A percentile compares a stretch with the other conserved stretches of the same genome.
phyloP scores from a whole-genome alignment of 257 asterid genomes.

The Avicennia marina region DNA sequence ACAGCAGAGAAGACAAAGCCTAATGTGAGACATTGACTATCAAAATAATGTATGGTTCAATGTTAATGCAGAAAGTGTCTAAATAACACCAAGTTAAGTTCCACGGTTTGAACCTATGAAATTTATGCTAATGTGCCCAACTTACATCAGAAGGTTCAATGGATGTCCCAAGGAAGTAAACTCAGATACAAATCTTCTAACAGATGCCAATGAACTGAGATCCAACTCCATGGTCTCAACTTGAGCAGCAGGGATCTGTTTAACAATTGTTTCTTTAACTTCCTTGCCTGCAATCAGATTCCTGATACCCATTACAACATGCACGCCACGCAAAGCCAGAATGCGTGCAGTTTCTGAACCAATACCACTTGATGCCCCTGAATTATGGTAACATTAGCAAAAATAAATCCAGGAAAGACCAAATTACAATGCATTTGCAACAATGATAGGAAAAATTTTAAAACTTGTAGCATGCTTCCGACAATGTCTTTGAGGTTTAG shows the following conservation, averaged over 20 bases:
- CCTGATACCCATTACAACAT: slow-evolving; percentile 73
- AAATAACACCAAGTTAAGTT: not conserved
- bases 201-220: slow-evolving; percentile 71
- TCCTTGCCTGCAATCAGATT: slow-evolving; percentile 51
- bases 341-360: slow-evolving; percentile 88
- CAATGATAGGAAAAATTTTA: not conserved
- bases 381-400: slow-evolving; percentile 4
- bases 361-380: slow-evolving; percentile 93
- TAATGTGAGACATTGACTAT: not conserved
- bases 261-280: slow-evolving; percentile 46
- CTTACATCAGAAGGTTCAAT: slow-evolving; percentile 77
- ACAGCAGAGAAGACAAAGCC: slow-evolving; percentile 12
- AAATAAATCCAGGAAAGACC: not conserved
- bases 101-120: not conserved
- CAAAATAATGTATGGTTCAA: not conserved
- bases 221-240: slow-evolving; percentile 83
- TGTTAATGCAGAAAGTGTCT: too few relatives aligned
- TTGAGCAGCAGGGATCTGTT: slow-evolving; percentile 60
- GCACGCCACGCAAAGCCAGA: slow-evolving; percentile 77
- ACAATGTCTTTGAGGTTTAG: too few relatives aligned
- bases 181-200: slow-evolving; percentile 56
- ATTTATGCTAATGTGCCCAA: not conserved
- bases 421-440: not conserved
- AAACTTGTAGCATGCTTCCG: too few relatives aligned
- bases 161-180: slow-evolving; percentile 61